Conservation (phyloP, 225 moss, liverwort and hornwort species). For the Bryoerythrophyllum caledonicum region DNA sequence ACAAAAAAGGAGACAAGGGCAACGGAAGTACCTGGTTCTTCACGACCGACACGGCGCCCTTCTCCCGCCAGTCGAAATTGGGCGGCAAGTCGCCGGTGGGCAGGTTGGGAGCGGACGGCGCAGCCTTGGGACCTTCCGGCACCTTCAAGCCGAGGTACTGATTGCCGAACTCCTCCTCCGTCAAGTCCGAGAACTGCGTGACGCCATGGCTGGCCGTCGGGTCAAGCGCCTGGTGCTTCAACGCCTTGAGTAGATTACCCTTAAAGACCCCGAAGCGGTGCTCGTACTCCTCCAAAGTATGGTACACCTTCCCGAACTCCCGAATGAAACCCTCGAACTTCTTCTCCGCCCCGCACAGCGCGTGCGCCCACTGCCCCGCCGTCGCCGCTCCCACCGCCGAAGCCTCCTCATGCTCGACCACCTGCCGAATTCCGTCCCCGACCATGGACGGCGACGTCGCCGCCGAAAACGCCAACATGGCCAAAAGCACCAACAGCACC, state of each 20-base stretch:
- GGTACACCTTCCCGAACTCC: slow-evolving; percentile 65
- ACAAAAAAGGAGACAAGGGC: too few species aligned
- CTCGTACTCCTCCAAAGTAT: slow-evolving; percentile 61
- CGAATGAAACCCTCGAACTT: slow-evolving; percentile 68
- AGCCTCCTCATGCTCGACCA: slow-evolving; percentile 25
- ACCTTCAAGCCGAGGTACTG: slow-evolving; percentile 65
- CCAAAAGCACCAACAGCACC: not conserved
- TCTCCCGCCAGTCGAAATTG: slow-evolving; percentile 88
- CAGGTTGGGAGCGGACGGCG: slow-evolving; percentile 50
- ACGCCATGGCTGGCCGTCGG: slow-evolving; percentile 81
- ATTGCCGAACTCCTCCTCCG: slow-evolving; percentile 81
- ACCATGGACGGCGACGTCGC: slow-evolving; percentile 5
- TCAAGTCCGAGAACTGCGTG: slow-evolving; percentile 81
- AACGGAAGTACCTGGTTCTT: slow-evolving; percentile 75
- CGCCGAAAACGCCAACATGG: slow-evolving; percentile 17
- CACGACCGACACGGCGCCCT: slow-evolving; percentile 73
- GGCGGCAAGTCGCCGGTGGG: slow-evolving; percentile 78
- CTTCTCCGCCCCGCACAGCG: slow-evolving; percentile 64
- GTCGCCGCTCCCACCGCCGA: slow-evolving; percentile 35
- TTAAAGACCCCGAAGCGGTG: slow-evolving; percentile 78
- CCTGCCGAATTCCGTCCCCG: slow-evolving; percentile 51
- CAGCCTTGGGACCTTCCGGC: slow-evolving; percentile 14
- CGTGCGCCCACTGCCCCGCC: slow-evolving; percentile 45
- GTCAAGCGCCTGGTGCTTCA: slow-evolving; percentile 96
- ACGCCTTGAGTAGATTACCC: slow-evolving; percentile 70